Base-by-base conservation (phyloP, 495 filamentous ascomycete species). In the Penicillium lagena region DNA sequence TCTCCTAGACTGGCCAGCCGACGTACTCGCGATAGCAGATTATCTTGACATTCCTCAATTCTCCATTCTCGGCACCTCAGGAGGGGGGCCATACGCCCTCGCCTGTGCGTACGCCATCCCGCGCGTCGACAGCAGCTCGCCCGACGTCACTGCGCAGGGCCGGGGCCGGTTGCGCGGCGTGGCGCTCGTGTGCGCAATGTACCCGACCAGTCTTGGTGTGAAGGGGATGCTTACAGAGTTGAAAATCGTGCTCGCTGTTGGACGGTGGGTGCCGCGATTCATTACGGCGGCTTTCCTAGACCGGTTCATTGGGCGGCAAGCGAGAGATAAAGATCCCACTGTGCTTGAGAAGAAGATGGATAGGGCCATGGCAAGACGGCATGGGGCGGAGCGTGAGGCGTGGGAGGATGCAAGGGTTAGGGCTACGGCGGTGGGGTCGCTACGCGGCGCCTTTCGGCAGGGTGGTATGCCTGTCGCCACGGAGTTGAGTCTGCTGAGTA, bases 1-100 rank as follows among this genome's bases (percentile, higher is more conserved):
- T 1, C 40, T 50, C 8, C 32, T 45, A 8, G 47, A 50, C 22
- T 50, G 47, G 47, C 47, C 47, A 7, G 32, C 32, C 9, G 47
- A 45, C 17, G 42, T 50, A 9, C 32, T 50, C 2, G 47, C 47
- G 12, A 27, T 50, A 27, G 37, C 38, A 10, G 47, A 50, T 22
- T 38, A 50, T 13, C 31, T 45, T 12, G 6, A 31, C 13, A 37
- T 50, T n/a, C 17, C 31, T 8, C 47, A 35, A 15, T 50, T 45
- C 34, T 45, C 37, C 33, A 17, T 50, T 6, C 27, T 50, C 7
- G 47, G 47, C 2, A 13, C 37, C 13, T 50, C 47, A n/a, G 47
- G 47, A n/a, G 47, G 47, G 9, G 37, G 15, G 7, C 42, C 47
- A 4, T 50, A 50, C 10, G 47, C 42, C 7, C 42, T 50, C 7